phyloP scores from a whole-genome alignment of 2,329 filamentous ascomycete species.

The Byssochlamys sp. region DNA sequence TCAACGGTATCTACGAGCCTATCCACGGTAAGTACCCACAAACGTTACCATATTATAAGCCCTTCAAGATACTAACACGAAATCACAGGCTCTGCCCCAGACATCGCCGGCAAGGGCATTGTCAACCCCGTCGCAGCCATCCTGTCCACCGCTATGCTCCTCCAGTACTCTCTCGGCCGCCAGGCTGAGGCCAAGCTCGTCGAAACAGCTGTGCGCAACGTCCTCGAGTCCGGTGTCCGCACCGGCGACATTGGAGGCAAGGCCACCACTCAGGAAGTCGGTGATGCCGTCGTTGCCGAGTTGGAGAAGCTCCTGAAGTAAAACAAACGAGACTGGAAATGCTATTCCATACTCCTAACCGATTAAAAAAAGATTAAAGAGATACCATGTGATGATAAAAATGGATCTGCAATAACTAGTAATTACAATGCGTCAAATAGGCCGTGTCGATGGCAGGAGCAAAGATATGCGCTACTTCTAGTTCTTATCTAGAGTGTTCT shows the following conservation, averaged over 20 bases:
- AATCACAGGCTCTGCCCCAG: slow-evolving; percentile 65
- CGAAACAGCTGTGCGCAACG: slow-evolving; percentile 68
- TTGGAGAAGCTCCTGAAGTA: slow-evolving; percentile 57
- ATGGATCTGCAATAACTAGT: slow-evolving; percentile 7
- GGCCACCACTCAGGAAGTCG: slow-evolving; percentile 65
- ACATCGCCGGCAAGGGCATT: slow-evolving; percentile 83
- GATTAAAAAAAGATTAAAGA: neutral
- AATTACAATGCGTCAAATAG: too few species aligned
- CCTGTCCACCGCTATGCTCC: slow-evolving; percentile 88
- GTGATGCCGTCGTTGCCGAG: slow-evolving; percentile 70
- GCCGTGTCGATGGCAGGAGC: too few species aligned
- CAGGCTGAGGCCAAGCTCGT: slow-evolving; percentile 67
- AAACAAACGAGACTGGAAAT: slow-evolving; percentile 1
- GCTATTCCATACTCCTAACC: neutral
- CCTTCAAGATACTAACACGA: slow-evolving; percentile 2
- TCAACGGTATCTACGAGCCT: slow-evolving; percentile 94
- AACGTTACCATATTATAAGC: neutral
- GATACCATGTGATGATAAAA: slow-evolving; percentile 13
- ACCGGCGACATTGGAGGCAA: slow-evolving; percentile 80
- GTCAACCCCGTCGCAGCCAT: slow-evolving; percentile 90
- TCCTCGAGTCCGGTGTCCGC: slow-evolving; percentile 67
- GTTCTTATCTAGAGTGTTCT: neutral
- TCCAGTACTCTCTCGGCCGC: slow-evolving; percentile 80
- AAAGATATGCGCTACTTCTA: neutral
- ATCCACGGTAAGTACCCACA: slow-evolving; percentile 63